Conservation (phyloP, 2,329 filamentous ascomycete species). For the Clarireedia sp. region DNA sequence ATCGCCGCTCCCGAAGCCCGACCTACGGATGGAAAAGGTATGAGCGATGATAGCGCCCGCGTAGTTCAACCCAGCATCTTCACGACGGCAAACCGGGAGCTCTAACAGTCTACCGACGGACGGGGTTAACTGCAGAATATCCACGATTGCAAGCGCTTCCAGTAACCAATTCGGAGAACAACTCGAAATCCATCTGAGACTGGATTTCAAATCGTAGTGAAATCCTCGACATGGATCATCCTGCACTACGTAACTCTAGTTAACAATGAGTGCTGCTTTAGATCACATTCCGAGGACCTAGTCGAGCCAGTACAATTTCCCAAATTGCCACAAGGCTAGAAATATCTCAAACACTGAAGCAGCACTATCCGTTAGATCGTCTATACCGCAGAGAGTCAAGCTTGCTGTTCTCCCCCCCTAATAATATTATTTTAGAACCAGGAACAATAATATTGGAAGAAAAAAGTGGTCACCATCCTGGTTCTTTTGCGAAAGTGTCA, state of each 20-base stretch:
- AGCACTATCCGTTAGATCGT: not conserved
- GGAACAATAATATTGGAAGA: not conserved
- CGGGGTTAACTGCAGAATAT: too few relatives aligned
- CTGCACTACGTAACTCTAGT: not conserved
- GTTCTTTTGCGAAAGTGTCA: not conserved
- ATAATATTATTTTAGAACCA: not conserved
- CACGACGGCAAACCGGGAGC: too few relatives aligned
- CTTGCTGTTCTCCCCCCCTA: not conserved
- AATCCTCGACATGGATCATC: not conserved
- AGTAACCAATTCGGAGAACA: not conserved
- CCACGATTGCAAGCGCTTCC: too few relatives aligned
- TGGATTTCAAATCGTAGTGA: not conserved
- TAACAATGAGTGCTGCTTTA: not conserved
- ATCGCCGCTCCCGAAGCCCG: too few relatives aligned
- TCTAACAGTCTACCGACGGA: too few relatives aligned
- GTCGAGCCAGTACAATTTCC: not conserved
- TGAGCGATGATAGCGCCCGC: too few relatives aligned
- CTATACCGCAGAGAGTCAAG: not conserved
- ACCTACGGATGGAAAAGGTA: too few relatives aligned
- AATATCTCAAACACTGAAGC: not conserved
- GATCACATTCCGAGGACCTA: not conserved
- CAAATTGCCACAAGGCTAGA: not conserved
- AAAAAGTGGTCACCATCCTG: constrained; percentile 1
- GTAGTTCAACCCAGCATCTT: too few relatives aligned
- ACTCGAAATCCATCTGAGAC: not conserved